Evolutionary conservation across 495 filamentous ascomycete genomes (phyloP).

Genomic region (Aspergillus panamensis): DNA sequence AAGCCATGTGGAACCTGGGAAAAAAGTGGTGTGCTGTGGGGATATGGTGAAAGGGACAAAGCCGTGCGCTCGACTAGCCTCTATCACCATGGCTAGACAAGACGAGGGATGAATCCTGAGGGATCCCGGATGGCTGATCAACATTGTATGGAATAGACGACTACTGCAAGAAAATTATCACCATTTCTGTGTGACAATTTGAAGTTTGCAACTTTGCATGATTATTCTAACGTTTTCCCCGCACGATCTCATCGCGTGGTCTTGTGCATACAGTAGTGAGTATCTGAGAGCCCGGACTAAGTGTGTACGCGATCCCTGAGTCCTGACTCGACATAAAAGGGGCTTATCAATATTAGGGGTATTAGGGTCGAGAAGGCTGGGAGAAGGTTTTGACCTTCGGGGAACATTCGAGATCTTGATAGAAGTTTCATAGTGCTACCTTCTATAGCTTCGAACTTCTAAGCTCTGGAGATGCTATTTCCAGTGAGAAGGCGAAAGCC

Average conservation of each 20-base stretch:
- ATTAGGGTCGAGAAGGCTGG: no score
- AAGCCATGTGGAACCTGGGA: not conserved
- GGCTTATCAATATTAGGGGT: no score
- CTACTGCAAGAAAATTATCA: not conserved
- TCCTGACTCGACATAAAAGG: no score
- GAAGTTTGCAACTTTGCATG: not conserved
- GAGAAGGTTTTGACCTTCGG: no score
- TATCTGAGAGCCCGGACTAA: not conserved
- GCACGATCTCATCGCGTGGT: constrained; percentile 2
- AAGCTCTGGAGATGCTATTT: no score
- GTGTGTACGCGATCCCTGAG: no score
- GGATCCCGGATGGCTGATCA: not conserved
- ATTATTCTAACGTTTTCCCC: not conserved
- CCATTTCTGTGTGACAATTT: not conserved
- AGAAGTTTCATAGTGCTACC: no score
- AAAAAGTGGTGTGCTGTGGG: not conserved
- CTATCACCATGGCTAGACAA: not conserved
- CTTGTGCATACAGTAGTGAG: not conserved
- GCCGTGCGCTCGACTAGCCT: no score
- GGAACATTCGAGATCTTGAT: no score
- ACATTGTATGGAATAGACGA: not conserved
- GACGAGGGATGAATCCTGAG: not conserved
- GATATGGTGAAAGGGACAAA: not conserved
- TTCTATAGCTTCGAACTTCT: no score
- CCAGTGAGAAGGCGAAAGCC: not conserved